Evolutionary conservation across 1,284 basidiomycete genomes (phyloP), one percentile per base, ranked within the genome.

Genomic region (Microbotryum silenes-acaulis): DNA sequence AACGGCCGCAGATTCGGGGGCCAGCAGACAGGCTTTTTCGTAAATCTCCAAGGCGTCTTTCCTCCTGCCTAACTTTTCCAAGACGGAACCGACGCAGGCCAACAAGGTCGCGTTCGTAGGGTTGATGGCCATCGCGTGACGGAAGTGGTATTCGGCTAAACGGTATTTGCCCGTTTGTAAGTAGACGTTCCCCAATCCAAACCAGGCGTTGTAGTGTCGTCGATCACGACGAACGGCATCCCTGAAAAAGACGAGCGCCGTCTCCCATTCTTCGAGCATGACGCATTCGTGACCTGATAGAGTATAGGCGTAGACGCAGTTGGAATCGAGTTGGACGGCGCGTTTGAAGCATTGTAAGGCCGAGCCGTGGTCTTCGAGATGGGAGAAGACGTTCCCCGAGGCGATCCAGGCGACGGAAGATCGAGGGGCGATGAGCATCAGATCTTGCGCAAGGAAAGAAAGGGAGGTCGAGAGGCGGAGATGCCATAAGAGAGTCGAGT

Each of bases 151-250:
- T 75, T 96, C 90, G 46, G 92, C 91, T 64, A 92, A 80, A 57
- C 87, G 84, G 66, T 88, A 79, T 79, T 92, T 93, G 77, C 88
- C 92, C 81, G 87, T 88, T 70, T 88, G 83, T 74, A 92, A 80
- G 79, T 94, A 97, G 73, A 91, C 93, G 54, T 88, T 87, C 59
- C 93, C 92, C 69, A 97, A 80, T n/a, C 93, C 93, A 77, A 96
- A 97, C 91, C 92, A 97, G 59, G 93, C 92, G 78, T 92, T 93
- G 77, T 96, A 97, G 76, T 93, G 90, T 75, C 89, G 84, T 72
- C 82, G 78, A 79, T 96, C 90, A 59, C 85, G 85, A 75, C 88
- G 83, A 74, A 97, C 81, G 48, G 92, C 91, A 57, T 83, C 85
- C 74, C 93, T 85, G 76, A 92, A 97, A 78, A 89, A 92, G 60